Evolutionary conservation across 768 basidiomycete genomes (phyloP).

Genomic region (Mycena indigotica): DNA sequence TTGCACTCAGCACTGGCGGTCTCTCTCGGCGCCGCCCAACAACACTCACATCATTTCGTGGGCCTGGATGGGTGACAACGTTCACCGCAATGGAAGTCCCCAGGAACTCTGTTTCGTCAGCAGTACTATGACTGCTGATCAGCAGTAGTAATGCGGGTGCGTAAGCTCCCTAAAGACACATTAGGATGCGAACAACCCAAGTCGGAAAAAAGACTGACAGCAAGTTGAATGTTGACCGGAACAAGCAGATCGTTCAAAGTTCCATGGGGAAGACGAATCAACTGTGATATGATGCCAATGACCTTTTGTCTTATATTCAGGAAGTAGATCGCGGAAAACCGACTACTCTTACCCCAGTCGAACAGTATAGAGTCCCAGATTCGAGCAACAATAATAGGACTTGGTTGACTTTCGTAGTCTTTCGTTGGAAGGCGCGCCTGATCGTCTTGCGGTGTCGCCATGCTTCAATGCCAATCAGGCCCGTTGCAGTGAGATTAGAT

Average conservation of each 20-base stretch:
- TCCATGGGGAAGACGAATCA: constrained; percentile 12
- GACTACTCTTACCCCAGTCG: constrained; percentile 12
- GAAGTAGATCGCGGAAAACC: not conserved
- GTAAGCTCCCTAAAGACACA: constrained; percentile 5
- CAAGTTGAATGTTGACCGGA: constrained; percentile 9
- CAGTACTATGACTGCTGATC: constrained; percentile 7
- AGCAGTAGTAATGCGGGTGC: constrained; percentile 12
- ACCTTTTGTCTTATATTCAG: constrained; percentile 7
- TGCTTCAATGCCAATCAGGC: constrained; percentile 8
- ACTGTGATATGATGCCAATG: constrained; percentile 5
- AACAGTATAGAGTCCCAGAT: constrained; percentile 10
- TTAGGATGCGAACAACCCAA: not conserved
- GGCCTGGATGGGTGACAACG: not conserved
- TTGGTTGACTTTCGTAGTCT: constrained; percentile 5
- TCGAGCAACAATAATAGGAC: constrained; percentile 10
- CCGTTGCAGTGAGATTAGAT: constrained; percentile 16
- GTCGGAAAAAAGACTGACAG: constrained; percentile 6
- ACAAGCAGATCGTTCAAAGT: constrained; percentile 11
- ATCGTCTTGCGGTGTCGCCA: constrained; percentile 12
- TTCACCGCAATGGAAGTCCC: constrained; percentile 6
- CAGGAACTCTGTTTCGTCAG: constrained; percentile 7
- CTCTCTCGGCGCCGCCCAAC: not conserved
- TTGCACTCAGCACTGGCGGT: not conserved
- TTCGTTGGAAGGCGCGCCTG: constrained; percentile 1
- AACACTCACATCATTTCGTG: not conserved